Evolutionary conservation across 345 rosid genomes (phyloP), one percentile per base, ranked within the genome.

Genomic region (Camelina laxa): DNA sequence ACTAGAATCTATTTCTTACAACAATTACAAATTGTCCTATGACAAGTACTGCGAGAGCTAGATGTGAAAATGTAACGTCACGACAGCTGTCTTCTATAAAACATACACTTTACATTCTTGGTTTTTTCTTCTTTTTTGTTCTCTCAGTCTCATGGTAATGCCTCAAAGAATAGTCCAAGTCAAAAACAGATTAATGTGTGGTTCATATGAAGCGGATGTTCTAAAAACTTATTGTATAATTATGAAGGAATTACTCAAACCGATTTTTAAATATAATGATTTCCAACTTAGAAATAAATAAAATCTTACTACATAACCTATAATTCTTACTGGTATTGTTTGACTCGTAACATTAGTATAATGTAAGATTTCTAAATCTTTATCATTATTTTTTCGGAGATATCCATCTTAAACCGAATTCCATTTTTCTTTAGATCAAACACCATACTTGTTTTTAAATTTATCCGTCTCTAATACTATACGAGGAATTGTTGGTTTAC

Each of bases 81-180:
- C 0, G 7, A 44, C 35, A 31, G 4, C 4, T 16, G 17, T 20
- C 22, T 2, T 33, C 4, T 16, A 59, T 20, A 6, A 7, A 27
- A 27, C 14, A 38, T 13, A 33, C 21, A n/a, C 41, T 12, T 31
- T 27, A 27, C 38, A 14, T n/a, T 30, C 9, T 55, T 2, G 51
- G 21, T 48, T 48, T 50, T 1, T 6, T 4, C 12, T 21, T 10
- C 15, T 9, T 16, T 60, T 36, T 59, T 36, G 6, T 60, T 12
- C 4, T 22, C 4, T 27, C 35, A 62, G 15, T 63, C 0, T 8
- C 38, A 44, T 38, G 2, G 31, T 22, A 19, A 60, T 38, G 6
- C 39, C 17, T 13, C 0, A 12, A 60, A 60, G 12, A 60, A 60
- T 60, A 38, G 65, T 38, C 48, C 65, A 60, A 60, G 30, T 60